Base-by-base conservation (phyloP, 805 yeast species). In the Wickerhamiella brachini region DNA sequence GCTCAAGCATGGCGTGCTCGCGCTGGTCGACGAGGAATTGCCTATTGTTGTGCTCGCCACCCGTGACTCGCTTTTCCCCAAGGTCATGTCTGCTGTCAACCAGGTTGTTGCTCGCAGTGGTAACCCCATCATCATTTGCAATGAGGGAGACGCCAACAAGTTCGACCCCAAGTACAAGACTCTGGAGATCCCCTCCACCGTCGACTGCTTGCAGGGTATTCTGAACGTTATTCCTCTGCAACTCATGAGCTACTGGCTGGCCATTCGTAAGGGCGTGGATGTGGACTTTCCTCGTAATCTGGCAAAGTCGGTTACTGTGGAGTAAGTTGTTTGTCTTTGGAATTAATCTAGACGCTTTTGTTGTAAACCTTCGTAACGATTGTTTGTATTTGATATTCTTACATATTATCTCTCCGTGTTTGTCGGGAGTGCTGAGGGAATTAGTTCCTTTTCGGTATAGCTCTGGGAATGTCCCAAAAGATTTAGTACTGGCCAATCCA, bases 261-360 rank as follows among this genome's bases (percentile, higher is more conserved):
- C 98, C 50, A 90, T 87, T 50, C 80, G 82, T 70, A 85, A 90
- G 65, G 97, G 97, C 42, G 83, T 85, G 60, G 95, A 93, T 65
- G 98, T 94, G 52, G 99, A 93, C 69, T 90, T 90, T 81, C 99
- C 99, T 58, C 81, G 98, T 72, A 93, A 93, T 74, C 78, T 93
- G 71, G 99, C 99, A 56, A 93, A 93, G 74, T 83, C 95, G 49
- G 99, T 93, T 52, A 93, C 99, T 47, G 98, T 93, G 56, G 97
- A 88, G 73, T 89, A 73, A 65, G 48, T 7, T 37, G 3, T 13
- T 13, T n/a, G 20, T 6, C 20, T 34, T 12, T 37, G 12, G 21
- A 8, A 24, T 37, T 37, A 37, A 37, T 37, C 41, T 37, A 37
- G 41, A 37, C 41, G 26, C 26, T 24, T 37, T 37, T 37, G n/a